A percentile compares a stretch with the other conserved stretches of the same genome.
phyloP scores from a whole-genome alignment of 176 grass and related monocot genomes.

The Secale cereale region DNA sequence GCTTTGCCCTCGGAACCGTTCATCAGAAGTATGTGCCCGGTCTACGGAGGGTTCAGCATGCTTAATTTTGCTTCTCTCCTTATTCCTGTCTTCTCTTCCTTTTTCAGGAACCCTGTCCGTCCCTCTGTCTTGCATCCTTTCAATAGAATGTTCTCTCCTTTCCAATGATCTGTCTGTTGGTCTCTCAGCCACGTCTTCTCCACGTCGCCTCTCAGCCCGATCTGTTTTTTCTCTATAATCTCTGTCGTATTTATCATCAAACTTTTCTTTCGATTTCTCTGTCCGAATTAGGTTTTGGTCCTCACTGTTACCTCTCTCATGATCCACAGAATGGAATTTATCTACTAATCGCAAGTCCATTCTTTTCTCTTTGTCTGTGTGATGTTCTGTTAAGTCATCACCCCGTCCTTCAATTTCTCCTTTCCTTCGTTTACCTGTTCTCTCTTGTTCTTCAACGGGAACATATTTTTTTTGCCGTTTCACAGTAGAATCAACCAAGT shows the following conservation, averaged over 20 bases:
- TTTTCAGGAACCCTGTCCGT: slow-evolving; percentile 68
- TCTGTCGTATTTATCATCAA: slow-evolving; percentile 69
- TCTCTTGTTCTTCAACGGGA: slow-evolving; percentile 68
- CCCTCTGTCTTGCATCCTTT: slow-evolving; percentile 71
- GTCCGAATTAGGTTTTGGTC: slow-evolving; percentile 50
- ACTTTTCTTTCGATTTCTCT: slow-evolving; percentile 58
- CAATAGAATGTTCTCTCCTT: slow-evolving; percentile 70
- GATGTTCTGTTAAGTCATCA: slow-evolving; percentile 44
- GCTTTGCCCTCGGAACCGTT: slow-evolving; percentile 72
- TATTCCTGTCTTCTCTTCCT: slow-evolving; percentile 85
- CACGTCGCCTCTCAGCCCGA: slow-evolving; percentile 50
- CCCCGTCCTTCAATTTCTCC: slow-evolving; percentile 56
- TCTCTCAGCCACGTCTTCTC: slow-evolving; percentile 66
- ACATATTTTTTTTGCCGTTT: slow-evolving; percentile 70
- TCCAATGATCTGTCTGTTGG: slow-evolving; percentile 64
- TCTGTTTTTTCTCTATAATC: slow-evolving; percentile 66
- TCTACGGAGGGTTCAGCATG: slow-evolving; percentile 52
- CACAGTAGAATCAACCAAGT: slow-evolving; percentile 38
- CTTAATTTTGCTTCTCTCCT: slow-evolving; percentile 69
- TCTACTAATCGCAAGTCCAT: slow-evolving; percentile 38
- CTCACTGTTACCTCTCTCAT: slow-evolving; percentile 52
- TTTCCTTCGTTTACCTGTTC: slow-evolving; percentile 72
- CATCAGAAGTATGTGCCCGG: slow-evolving; percentile 52
- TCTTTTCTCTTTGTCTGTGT: slow-evolving; percentile 48
- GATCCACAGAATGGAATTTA: slow-evolving; percentile 53